Conservation (phyloP, 495 filamentous ascomycete genomes). For the Neurospora sp. region DNA sequence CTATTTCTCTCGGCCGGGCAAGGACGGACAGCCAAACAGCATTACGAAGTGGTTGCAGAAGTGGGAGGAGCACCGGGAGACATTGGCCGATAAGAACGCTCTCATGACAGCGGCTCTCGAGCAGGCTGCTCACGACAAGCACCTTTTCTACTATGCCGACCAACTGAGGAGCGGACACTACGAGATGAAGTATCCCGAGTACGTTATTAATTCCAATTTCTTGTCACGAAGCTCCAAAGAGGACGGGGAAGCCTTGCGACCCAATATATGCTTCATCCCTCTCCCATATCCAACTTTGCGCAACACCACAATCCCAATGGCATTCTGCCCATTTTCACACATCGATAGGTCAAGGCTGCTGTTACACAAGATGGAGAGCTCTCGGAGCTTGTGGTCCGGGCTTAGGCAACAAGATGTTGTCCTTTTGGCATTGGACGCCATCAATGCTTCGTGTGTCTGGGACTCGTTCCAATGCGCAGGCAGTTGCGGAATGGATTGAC, state of each 20-base stretch:
- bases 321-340: background rate
- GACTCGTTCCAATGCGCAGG: background rate
- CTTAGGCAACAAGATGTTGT: background rate
- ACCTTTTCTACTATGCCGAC: constrained; percentile 26
- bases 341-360: background rate
- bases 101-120: constrained; percentile 29
- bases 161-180: constrained; percentile 18
- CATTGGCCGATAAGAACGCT: constrained; percentile 19
- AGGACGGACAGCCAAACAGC: constrained; percentile 31
- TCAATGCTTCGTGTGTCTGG: background rate
- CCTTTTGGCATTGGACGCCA: background rate
- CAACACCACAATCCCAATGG: background rate
- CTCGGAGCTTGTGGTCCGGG: background rate
- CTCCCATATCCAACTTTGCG: background rate
- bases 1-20: constrained; percentile 29
- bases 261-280: background rate
- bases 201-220: constrained; percentile 15
- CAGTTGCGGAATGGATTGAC: background rate
- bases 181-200: constrained; percentile 40
- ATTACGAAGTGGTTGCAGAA: constrained; percentile 23
- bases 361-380: background rate
- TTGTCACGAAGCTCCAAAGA: background rate
- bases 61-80: constrained; percentile 18
- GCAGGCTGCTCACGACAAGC: constrained; percentile 41
- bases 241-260: background rate